Conservation (phyloP, 2,329 filamentous ascomycete species). For the Aspergillus sp. region DNA sequence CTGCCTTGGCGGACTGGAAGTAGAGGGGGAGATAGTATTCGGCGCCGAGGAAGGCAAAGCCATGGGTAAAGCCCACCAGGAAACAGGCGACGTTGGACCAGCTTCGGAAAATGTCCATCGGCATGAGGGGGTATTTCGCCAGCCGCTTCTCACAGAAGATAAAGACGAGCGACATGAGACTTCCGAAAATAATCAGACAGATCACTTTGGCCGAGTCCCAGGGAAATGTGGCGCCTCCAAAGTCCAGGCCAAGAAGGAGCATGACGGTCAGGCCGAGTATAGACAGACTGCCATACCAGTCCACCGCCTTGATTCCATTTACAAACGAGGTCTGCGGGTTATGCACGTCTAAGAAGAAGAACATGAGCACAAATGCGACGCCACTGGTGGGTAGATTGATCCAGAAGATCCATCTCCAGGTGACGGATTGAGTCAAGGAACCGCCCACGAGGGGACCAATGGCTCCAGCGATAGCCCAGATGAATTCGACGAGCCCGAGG, state of each 20-base stretch:
- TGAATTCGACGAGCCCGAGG: constrained; percentile 51
- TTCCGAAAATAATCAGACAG: constrained; percentile 53
- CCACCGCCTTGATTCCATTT: constrained; percentile 52
- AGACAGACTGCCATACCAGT: constrained; percentile 54
- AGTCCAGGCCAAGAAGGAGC: constrained; percentile 54
- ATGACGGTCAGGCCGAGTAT: constrained; percentile 53
- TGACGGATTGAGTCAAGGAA: constrained; percentile 42
- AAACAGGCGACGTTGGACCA: constrained; percentile 59
- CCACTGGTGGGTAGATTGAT: constrained; percentile 55
- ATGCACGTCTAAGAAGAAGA: constrained; percentile 55
- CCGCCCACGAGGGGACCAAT: constrained; percentile 56
- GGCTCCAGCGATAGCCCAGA: constrained; percentile 56
- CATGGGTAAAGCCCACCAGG: constrained; percentile 48
- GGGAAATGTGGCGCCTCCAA: constrained; percentile 53
- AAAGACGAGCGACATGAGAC: constrained; percentile 51
- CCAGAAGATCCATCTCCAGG: constrained; percentile 58
- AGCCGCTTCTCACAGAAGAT: constrained; percentile 63
- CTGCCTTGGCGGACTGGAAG: constrained; percentile 66
- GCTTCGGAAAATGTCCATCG: constrained; percentile 59
- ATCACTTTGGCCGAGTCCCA: constrained; percentile 58
- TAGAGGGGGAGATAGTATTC: constrained; percentile 74
- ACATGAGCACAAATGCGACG: constrained; percentile 48
- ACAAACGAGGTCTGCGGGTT: constrained; percentile 52
- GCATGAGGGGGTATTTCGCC: constrained; percentile 68
- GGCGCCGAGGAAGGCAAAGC: constrained; percentile 60